Percentiles rank a stretch among this genome's conserved stretches.
Conservation (phyloP, 208 protist genomes). For the Crithidia expoeki region DNA sequence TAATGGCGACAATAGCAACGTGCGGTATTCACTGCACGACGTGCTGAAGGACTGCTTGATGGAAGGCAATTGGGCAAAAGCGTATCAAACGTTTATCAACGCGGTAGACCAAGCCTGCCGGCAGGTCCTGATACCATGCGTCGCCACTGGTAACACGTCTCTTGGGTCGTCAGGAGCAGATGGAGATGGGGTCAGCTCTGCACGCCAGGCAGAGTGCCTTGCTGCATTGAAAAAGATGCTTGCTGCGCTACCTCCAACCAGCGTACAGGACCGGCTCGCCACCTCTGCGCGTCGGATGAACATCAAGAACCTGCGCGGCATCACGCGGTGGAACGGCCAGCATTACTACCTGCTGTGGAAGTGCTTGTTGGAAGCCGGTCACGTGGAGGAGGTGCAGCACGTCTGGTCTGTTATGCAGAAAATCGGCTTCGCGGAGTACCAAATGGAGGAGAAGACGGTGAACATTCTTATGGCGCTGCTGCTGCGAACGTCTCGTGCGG, state of each 20-base stretch:
- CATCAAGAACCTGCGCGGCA: slow-evolving; percentile 39
- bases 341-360: slow-evolving; percentile 80
- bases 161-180: background rate
- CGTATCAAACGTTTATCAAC: slow-evolving; percentile 54
- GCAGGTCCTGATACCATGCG: slow-evolving; percentile 22
- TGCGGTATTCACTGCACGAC: slow-evolving; percentile 62
- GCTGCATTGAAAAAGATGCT: slow-evolving; percentile 37
- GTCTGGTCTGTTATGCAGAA: slow-evolving; percentile 77
- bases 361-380: slow-evolving; percentile 53
- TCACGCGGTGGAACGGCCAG: slow-evolving; percentile 68
- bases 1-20: background rate
- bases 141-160: no score
- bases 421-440: slow-evolving; percentile 68
- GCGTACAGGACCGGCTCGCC: slow-evolving; percentile 1
- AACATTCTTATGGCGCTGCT: slow-evolving; percentile 65
- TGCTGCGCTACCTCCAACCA: slow-evolving; percentile 34
- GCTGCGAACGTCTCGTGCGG: slow-evolving; percentile 16
- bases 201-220: slow-evolving; percentile 40
- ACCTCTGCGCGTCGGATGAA: background rate
- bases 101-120: slow-evolving; percentile 40
- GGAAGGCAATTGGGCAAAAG: slow-evolving; percentile 61
- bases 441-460: slow-evolving; percentile 55
- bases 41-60: slow-evolving; percentile 64
- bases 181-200: slow-evolving; percentile 2
- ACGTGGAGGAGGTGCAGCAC: slow-evolving; percentile 47